These are phyloP conservation scores for Pulicaria dysenterica DNA, from an alignment of 129 eudicot species.

Conservation along the genomic window DNA sequence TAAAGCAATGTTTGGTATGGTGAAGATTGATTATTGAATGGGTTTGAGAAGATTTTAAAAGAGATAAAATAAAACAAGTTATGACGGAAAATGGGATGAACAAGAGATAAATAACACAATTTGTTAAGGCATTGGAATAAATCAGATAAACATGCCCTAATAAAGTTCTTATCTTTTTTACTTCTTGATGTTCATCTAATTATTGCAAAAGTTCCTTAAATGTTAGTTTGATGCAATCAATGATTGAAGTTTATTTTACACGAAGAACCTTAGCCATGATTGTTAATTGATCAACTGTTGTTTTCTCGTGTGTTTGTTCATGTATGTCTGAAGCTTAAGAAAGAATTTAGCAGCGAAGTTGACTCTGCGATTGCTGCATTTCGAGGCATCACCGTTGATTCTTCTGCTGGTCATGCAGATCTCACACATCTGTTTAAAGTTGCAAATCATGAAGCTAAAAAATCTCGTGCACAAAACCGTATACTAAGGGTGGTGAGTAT, in stretches of 20 bases:
- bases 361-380: conserved; percentile 72
- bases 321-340: conserved; percentile 59
- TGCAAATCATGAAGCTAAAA: conserved; percentile 92
- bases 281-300: background rate
- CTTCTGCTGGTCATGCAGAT: conserved; percentile 75
- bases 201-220: background rate
- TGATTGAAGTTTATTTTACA: background rate
- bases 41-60: background rate
- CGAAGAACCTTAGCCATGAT: too few relatives aligned
- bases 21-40: background rate
- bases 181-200: background rate
- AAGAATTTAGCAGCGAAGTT: conserved; percentile 82
- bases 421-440: conserved; percentile 75
- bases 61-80: background rate
- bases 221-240: background rate
- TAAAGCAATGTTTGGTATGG: background rate
- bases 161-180: background rate
- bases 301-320: conserved; percentile 24
- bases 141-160: background rate
- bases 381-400: conserved; percentile 56
- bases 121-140: too few relatives aligned
- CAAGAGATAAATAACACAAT: background rate
- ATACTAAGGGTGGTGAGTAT: conserved; percentile 86
- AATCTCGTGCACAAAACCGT: conserved; percentile 86
- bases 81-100: background rate